phyloP scores from a whole-genome alignment of 1,139 yeast species.

The Suhomyces maxii region DNA sequence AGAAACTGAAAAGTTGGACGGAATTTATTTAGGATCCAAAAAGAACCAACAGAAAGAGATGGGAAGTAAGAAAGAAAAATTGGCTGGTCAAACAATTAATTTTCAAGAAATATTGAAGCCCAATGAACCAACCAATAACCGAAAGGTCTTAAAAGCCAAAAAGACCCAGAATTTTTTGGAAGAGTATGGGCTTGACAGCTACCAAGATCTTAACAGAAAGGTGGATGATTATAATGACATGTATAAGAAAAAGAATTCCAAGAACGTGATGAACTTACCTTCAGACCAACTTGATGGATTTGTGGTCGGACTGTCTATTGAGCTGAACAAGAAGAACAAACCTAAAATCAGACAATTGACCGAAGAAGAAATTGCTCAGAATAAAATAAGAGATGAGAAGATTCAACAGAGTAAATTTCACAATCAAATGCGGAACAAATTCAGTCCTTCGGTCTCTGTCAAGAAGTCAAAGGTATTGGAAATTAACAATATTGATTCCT shows the following conservation, averaged over 20 bases:
- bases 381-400: slow-evolving; percentile 24
- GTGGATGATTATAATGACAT: slow-evolving; percentile 33
- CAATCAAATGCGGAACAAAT: slow-evolving; percentile 31
- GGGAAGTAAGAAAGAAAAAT: not conserved
- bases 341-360: slow-evolving; percentile 21
- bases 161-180: slow-evolving; percentile 36
- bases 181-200: slow-evolving; percentile 42
- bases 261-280: slow-evolving; percentile 19
- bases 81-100: slow-evolving; percentile 1
- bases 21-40: slow-evolving; percentile 37
- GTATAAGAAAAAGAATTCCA: slow-evolving; percentile 22
- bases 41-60: slow-evolving; percentile 1
- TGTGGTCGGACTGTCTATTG: slow-evolving; percentile 31
- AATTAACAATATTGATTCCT: slow-evolving; percentile 32
- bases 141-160: slow-evolving; percentile 34
- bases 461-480: slow-evolving; percentile 32
- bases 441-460: slow-evolving; percentile 16
- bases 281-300: slow-evolving; percentile 37
- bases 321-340: slow-evolving; percentile 3
- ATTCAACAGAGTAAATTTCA: slow-evolving; percentile 30
- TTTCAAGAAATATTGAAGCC: slow-evolving; percentile 6
- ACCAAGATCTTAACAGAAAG: slow-evolving; percentile 26
- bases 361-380: slow-evolving; percentile 30
- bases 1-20: slow-evolving; percentile 20
- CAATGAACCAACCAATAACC: slow-evolving; percentile 22